Evolutionary conservation across 805 yeast genomes (phyloP), one percentile per base, ranked within the genome.

Genomic region (Nakazawaea populi): DNA sequence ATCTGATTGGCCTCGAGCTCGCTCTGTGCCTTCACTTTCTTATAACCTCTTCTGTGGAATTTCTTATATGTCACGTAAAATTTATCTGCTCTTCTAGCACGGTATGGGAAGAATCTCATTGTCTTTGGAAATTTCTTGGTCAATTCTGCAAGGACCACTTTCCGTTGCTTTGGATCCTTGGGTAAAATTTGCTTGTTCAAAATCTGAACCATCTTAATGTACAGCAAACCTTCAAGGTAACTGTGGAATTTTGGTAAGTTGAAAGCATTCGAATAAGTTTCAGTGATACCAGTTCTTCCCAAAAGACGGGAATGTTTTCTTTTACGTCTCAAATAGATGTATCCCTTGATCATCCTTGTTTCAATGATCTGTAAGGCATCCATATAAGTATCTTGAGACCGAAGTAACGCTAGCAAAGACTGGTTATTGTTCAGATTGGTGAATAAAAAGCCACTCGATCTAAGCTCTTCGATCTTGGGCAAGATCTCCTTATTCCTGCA

Each of bases 331-430:
- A 55, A 32, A 8, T 47, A 35, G 28, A 52, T 46, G 44, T 47
- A 54, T 11, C 63, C 60, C 12, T 64, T 61, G n/a, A 68, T 44
- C 41, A 68, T 35, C 30, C 52, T 56, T 32, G 49, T 52, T 46
- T 69, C 68, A 44, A 65, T 54, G 41, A 68, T 61, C 27, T 37
- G 37, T 14, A 67, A 56, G 4, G 65, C 57, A 5, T 57, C 55
- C 14, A 55, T 44, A 24, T 63, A 50, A 27, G 58, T 49, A 6
- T 46, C 54, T 2, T 58, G 49, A 36, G 59, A 52, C 7, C 46
- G 29, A 40, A 65, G 58, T 34, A 66, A 40, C 4, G 50, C 32
- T 30, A 60, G 34, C 8, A 67, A 68, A 0, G 69, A 57, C 11
- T 60, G 60, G 51, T 65, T 65, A 48, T 60, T 44, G 46, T 59